Conservation (phyloP, 192 early-diverging fungal genomes). For the Martensiomyces pterosporus region DNA sequence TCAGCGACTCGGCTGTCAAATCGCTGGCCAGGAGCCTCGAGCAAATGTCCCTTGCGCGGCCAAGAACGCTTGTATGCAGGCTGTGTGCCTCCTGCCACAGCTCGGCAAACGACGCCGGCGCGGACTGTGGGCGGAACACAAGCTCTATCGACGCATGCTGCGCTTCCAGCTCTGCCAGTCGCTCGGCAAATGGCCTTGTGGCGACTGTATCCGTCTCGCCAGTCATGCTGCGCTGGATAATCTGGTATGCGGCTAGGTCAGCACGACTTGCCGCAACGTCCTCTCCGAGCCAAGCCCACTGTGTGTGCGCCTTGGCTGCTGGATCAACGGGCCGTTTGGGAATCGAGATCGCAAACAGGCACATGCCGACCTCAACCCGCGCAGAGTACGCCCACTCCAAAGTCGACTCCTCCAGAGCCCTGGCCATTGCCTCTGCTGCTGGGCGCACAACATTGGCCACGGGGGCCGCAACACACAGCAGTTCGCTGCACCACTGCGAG, state of each 20-base stretch:
- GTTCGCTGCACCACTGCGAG: conserved; percentile 5
- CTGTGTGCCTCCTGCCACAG: conserved; percentile 46
- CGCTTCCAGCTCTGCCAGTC: conserved; percentile 14
- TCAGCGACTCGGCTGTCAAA: neutral
- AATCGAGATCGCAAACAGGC: conserved; percentile 67
- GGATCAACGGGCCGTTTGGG: conserved; percentile 84
- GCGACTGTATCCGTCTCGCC: conserved; percentile 48
- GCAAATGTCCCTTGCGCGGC: conserved; percentile 11
- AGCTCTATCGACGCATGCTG: conserved; percentile 34
- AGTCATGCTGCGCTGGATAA: conserved; percentile 59
- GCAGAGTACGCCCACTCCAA: conserved; percentile 12
- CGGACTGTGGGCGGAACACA: conserved; percentile 21
- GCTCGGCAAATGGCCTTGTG: conserved; percentile 6
- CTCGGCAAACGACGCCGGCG: conserved; percentile 21
- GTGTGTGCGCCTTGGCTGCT: conserved; percentile 65
- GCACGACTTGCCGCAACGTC: conserved; percentile 48
- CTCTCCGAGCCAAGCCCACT: conserved; percentile 58
- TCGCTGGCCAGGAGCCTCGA: neutral
- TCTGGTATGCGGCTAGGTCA: conserved; percentile 56
- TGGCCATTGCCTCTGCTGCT: neutral
- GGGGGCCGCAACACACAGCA: conserved; percentile 1
- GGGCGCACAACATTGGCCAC: conserved; percentile 6
- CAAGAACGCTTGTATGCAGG: conserved; percentile 12
- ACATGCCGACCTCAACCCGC: conserved; percentile 55
- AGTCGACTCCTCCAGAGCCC: neutral